A percentile compares a stretch with the other conserved stretches of the same genome.
These are phyloP conservation scores for Leucoagaricus sp. DNA, from an alignment of 1,284 basidiomycete genomes.

Conservation along the genomic window DNA sequence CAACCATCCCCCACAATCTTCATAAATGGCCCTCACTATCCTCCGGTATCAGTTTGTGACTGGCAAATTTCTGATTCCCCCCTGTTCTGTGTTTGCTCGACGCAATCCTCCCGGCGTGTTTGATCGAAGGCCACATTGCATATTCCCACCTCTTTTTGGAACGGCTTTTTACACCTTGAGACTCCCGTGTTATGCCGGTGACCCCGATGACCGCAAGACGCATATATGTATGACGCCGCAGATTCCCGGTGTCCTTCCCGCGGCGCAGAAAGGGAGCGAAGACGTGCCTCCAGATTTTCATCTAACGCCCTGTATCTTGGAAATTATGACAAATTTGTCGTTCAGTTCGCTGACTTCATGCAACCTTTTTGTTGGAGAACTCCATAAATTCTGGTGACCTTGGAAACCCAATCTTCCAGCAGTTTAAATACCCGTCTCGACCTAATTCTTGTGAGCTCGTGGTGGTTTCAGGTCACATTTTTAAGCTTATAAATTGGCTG, in stretches of 20 bases:
- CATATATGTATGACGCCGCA: not conserved
- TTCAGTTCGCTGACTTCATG: not conserved
- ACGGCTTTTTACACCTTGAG: not conserved
- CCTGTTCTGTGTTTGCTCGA: too few species aligned
- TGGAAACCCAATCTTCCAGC: not conserved
- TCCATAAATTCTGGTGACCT: constrained; percentile 7
- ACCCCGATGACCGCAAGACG: not conserved
- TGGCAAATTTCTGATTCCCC: too few species aligned
- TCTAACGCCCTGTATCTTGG: not conserved
- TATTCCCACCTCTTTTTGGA: not conserved
- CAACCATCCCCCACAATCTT: too few species aligned
- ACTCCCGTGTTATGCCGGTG: not conserved
- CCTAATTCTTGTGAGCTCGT: not conserved
- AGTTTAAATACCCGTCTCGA: not conserved
- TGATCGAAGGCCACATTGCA: not conserved
- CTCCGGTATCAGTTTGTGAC: too few species aligned
- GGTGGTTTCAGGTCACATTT: not conserved
- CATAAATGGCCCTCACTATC: too few species aligned
- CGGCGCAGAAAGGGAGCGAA: not conserved
- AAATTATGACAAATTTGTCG: constrained; percentile 8
- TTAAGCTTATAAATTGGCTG: not conserved
- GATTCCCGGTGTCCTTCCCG: not conserved
- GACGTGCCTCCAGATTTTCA: not conserved
- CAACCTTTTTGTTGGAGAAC: not conserved
- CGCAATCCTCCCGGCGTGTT: not conserved